Conservation (phyloP, 2,329 filamentous ascomycete species). For the Tolypocladium tropicale region DNA sequence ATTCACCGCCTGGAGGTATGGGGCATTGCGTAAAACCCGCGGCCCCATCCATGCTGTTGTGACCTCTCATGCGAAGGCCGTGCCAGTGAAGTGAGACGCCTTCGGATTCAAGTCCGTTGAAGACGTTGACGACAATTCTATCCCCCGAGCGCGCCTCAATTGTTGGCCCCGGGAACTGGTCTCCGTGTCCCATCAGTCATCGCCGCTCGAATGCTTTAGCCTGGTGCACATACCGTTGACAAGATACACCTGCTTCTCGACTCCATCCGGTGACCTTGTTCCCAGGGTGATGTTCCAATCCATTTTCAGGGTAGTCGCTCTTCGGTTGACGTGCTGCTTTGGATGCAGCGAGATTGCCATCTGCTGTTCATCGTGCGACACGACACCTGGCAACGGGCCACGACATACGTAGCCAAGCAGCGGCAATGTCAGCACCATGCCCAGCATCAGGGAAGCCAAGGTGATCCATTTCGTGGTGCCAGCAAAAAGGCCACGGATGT, state of each 20-base stretch:
- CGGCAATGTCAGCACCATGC: neutral
- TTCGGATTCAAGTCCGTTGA: slow-evolving; percentile 52
- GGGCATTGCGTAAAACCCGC: slow-evolving; percentile 37
- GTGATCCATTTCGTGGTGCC: neutral
- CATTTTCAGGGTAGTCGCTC: slow-evolving; percentile 7
- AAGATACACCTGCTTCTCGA: slow-evolving; percentile 14
- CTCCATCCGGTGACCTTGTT: slow-evolving; percentile 9
- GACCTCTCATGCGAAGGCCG: slow-evolving; percentile 63
- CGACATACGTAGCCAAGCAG: slow-evolving; percentile 1
- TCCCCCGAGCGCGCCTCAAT: slow-evolving; percentile 64
- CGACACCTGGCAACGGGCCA: neutral
- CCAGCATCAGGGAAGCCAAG: neutral
- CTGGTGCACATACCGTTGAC: slow-evolving; percentile 10
- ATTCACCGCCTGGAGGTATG: slow-evolving; percentile 37
- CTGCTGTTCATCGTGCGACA: neutral
- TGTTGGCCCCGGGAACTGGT: slow-evolving; percentile 57
- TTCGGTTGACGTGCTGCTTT: slow-evolving; percentile 4
- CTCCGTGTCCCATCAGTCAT: slow-evolving; percentile 3
- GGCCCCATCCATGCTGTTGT: slow-evolving; percentile 58
- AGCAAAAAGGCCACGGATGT: neutral
- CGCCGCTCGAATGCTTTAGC: too few relatives aligned
- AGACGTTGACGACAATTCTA: slow-evolving; percentile 54
- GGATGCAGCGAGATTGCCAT: slow-evolving; percentile 9
- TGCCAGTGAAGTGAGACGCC: slow-evolving; percentile 62
- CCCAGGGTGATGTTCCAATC: slow-evolving; percentile 11